Conservation (phyloP, 2,329 filamentous ascomycete genomes). For the Ophiostoma australiae region DNA sequence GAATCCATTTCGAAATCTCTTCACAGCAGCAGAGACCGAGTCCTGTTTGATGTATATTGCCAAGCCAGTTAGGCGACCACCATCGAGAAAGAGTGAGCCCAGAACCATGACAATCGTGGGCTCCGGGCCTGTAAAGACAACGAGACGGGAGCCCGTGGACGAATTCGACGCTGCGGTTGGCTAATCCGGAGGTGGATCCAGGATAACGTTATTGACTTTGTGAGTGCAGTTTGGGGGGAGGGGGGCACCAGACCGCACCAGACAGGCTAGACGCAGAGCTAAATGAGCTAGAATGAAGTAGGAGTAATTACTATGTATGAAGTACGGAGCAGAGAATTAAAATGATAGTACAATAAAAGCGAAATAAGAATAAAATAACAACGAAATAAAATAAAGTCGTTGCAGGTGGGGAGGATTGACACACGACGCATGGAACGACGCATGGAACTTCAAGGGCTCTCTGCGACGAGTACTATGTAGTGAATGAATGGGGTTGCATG, state of each 20-base stretch:
- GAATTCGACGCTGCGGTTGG: slow-evolving; percentile 21
- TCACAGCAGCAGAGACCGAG: background rate
- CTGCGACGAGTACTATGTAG: background rate
- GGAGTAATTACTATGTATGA: too few species aligned
- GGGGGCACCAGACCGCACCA: background rate
- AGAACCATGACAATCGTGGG: background rate
- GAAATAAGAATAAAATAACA: too few species aligned
- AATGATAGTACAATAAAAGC: too few species aligned
- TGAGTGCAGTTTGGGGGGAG: background rate
- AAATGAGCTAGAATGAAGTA: slow-evolving; percentile 12
- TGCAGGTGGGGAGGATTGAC: background rate
- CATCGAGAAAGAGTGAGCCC: background rate
- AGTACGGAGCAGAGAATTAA: background rate
- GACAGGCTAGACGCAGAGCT: background rate
- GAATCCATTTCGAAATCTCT: background rate
- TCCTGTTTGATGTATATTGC: slow-evolving; percentile 19
- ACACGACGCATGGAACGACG: slow-evolving; percentile 6
- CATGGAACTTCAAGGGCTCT: background rate
- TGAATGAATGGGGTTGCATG: background rate
- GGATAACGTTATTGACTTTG: background rate
- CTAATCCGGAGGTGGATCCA: background rate
- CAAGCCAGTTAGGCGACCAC: slow-evolving; percentile 3
- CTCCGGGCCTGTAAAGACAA: slow-evolving; percentile 2
- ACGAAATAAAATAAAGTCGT: background rate
- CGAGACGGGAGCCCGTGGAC: slow-evolving; percentile 21